Conservation (phyloP, 176 grass and related monocot genomes). For the Pontederia paniculata region DNA sequence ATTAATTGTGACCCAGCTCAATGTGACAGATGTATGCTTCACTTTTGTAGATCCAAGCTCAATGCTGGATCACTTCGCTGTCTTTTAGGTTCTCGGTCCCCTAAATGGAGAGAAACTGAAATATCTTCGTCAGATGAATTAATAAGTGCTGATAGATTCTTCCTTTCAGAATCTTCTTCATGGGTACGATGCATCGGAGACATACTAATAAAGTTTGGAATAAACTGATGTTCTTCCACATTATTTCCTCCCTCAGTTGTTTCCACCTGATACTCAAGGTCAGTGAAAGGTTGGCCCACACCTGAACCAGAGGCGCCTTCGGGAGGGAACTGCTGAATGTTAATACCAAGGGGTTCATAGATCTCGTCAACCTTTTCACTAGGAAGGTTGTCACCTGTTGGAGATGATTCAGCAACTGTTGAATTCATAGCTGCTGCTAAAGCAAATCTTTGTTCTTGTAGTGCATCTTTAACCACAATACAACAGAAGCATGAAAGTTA, state of each 20-base stretch:
- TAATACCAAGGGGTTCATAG: constrained; percentile 62
- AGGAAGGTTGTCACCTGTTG: constrained; percentile 11
- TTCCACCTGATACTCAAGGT: constrained; percentile 27
- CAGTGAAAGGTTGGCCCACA: constrained; percentile 15
- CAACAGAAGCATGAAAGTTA: not conserved
- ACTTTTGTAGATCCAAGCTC: not conserved
- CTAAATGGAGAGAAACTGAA: constrained; percentile 58
- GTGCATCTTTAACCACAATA: constrained; percentile 43
- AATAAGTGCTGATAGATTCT: constrained; percentile 41
- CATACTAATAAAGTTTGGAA: constrained; percentile 57
- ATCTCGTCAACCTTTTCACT: constrained; percentile 55
- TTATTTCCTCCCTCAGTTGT: constrained; percentile 20
- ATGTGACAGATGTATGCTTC: not conserved
- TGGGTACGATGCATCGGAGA: constrained; percentile 31
- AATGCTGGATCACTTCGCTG: constrained; percentile 15
- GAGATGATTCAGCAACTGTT: constrained; percentile 50
- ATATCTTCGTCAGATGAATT: constrained; percentile 63
- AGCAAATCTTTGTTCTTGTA: constrained; percentile 66
- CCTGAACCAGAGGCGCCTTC: constrained; percentile 22
- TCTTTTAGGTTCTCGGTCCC: constrained; percentile 59
- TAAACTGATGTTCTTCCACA: constrained; percentile 82
- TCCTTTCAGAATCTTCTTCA: constrained; percentile 13
- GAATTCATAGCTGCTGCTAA: constrained; percentile 40
- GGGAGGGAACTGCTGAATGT: constrained; percentile 53
- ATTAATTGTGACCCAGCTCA: not conserved